Evolutionary conservation across 2,329 filamentous ascomycete genomes (phyloP), one percentile per base, ranked within the genome.

Genomic region (Colletotrichum coccodes): DNA sequence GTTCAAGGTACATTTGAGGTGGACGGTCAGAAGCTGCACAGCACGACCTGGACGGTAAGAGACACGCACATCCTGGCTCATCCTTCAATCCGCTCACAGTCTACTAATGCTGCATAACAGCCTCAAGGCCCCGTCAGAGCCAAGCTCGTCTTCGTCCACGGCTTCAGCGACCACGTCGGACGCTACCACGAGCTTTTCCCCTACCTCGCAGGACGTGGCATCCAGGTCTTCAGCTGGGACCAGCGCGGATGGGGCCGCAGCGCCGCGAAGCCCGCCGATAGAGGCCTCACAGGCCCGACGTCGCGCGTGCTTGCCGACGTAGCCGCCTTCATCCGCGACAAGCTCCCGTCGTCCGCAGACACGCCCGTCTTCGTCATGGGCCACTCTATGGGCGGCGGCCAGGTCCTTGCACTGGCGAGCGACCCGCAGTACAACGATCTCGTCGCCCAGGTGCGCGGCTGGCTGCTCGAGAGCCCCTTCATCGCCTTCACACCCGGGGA

Each of bases 241-340:
- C 95, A 97, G 84, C 90, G 90, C 78, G 94, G 95, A 78, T 98
- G 94, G 94, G 95, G 95, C 70, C 90, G 89, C 64, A 92, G 89
- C 61, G 92, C 91, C 26, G 84, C 81, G 42, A 85, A 83, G 60
- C 82, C 87, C 26, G 80, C 87, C 14, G 87, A 95, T 70, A 86
- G 84, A 73, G 95, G 95, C 57, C 84, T 89, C 62, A 93, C 92
- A 2, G 95, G 95, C 7, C 86, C 91, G 7, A 97, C 94, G 2
- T 72, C 85, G 2, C 87, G 85, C 63, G 93, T 97, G 64, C 83
- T 97, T 50, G 85, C 87, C 66, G 95, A 98, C 78, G 90, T 97
- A 62, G 92, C 90, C 12, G 90, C 90, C 49, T 94, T 98, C 78
- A 84, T 96, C 72, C 84, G 84, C 68, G 82, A 83, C 36, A 87